Conservation (phyloP, 352 stramenopile genomes). For the Pythium grandisporangium region DNA sequence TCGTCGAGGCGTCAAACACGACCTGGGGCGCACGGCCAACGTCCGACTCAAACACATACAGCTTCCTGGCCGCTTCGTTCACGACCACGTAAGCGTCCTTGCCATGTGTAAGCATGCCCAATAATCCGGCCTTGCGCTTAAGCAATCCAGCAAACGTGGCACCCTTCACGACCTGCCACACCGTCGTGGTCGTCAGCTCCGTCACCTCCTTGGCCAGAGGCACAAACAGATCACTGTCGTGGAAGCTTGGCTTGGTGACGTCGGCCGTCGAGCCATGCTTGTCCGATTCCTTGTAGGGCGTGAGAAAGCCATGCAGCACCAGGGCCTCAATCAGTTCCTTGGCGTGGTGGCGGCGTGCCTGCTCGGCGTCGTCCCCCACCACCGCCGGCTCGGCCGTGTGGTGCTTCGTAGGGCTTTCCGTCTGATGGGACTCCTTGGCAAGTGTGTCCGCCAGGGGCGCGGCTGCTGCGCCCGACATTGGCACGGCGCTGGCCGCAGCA, state of each 20-base stretch:
- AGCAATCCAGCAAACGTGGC: constrained; percentile 13
- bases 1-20: constrained; percentile 22
- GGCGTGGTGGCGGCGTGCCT: constrained; percentile 3
- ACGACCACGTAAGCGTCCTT: constrained; percentile 45
- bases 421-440: too few relatives aligned
- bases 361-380: not conserved
- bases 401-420: not conserved
- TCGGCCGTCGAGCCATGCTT: constrained; percentile 24
- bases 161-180: constrained; percentile 11
- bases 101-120: constrained; percentile 39
- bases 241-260: constrained; percentile 23
- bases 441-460: too few relatives aligned
- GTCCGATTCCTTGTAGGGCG: constrained; percentile 21
- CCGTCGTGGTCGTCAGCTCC: constrained; percentile 20
- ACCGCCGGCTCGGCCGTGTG: not conserved
- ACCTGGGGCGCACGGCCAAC: constrained; percentile 14
- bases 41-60: constrained; percentile 29
- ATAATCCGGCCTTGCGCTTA: constrained; percentile 52
- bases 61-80: constrained; percentile 29
- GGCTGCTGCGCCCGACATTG: too few relatives aligned
- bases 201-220: constrained; percentile 23
- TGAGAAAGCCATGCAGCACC: constrained; percentile 15
- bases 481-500: too few relatives aligned
- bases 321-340: constrained; percentile 15
- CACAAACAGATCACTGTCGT: constrained; percentile 36